phyloP scores from a whole-genome alignment of 2,329 filamentous ascomycete genomes.

The Stemphylium lycopersici region DNA sequence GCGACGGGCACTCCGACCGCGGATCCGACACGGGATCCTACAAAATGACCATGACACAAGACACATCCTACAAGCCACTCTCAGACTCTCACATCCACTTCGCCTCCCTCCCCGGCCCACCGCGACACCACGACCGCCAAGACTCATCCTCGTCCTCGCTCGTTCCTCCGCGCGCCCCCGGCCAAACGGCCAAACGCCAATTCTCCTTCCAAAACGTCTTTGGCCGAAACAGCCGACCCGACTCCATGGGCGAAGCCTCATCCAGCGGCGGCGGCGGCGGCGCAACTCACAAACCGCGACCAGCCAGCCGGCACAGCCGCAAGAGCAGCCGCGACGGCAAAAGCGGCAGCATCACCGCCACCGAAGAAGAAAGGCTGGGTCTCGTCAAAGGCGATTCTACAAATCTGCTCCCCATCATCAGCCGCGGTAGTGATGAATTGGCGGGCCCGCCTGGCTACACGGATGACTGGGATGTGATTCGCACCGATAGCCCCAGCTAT shows the following conservation, averaged over 20 bases:
- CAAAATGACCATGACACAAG: constrained; percentile 50
- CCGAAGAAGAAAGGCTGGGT: constrained; percentile 82
- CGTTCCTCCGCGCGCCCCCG: constrained; percentile 63
- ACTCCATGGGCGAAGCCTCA: constrained; percentile 33
- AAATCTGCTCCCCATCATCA: constrained; percentile 37
- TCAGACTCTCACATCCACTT: constrained; percentile 56
- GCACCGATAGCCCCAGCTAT: constrained; percentile 15
- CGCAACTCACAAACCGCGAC: constrained; percentile 13
- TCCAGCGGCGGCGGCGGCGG: constrained; percentile 10
- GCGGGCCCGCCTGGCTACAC: constrained; percentile 22
- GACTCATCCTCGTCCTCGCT: constrained; percentile 51
- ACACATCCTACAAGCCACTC: constrained; percentile 49
- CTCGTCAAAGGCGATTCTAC: constrained; percentile 76
- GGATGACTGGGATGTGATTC: constrained; percentile 21
- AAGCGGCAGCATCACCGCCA: constrained; percentile 59
- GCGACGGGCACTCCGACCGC: constrained; percentile 31
- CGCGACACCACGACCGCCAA: constrained; percentile 47
- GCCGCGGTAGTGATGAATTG: constrained; percentile 23
- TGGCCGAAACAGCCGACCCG: constrained; percentile 51
- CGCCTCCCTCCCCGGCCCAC: constrained; percentile 42
- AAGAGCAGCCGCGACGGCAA: constrained; percentile 44
- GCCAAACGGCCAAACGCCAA: constrained; percentile 68
- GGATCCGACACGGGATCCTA: constrained; percentile 55
- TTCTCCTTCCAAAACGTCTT: constrained; percentile 95
- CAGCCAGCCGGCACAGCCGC: constrained; percentile 36